phyloP scores from a whole-genome alignment of 2,329 filamentous ascomycete genomes.

The Triangularia setosa region DNA sequence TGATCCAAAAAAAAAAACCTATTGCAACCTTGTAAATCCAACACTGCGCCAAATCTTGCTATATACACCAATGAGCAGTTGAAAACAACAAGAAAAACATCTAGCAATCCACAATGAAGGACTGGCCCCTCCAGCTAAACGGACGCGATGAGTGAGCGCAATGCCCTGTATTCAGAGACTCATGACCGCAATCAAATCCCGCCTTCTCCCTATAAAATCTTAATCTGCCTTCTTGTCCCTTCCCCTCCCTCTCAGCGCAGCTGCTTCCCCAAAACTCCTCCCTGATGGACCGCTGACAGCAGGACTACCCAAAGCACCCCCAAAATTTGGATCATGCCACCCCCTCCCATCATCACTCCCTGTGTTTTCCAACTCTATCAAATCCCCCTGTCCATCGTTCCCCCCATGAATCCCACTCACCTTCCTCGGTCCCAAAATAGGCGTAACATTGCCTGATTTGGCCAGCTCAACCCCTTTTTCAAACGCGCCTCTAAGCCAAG shows the following conservation, averaged over 20 bases:
- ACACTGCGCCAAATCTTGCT: slow-evolving; percentile 1
- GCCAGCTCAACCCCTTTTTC: slow-evolving; percentile 62
- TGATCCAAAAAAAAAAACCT: background rate
- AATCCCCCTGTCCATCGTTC: slow-evolving; percentile 24
- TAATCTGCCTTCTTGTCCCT: slow-evolving; percentile 43
- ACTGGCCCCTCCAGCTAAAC: background rate
- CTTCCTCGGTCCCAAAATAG: slow-evolving; percentile 35
- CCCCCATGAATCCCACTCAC: slow-evolving; percentile 27
- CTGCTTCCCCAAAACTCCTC: slow-evolving; percentile 37
- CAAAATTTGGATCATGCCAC: slow-evolving; percentile 5
- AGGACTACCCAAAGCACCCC: slow-evolving; percentile 19
- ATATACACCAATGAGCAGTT: slow-evolving; percentile 10
- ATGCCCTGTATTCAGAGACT: background rate
- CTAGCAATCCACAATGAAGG: background rate
- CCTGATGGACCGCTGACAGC: slow-evolving; percentile 33
- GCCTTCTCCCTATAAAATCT: background rate
- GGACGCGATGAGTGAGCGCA: background rate
- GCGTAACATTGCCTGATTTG: slow-evolving; percentile 40
- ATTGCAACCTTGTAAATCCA: slow-evolving; percentile 1
- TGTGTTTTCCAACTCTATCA: slow-evolving; percentile 31
- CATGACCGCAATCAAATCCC: background rate
- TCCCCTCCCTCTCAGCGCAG: slow-evolving; percentile 34
- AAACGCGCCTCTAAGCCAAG: slow-evolving; percentile 83
- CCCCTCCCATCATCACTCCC: slow-evolving; percentile 26
- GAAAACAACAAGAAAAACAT: background rate